These are phyloP conservation scores for Sungouiozyma ichnusensis DNA, from an alignment of 805 yeast genomes.

Conservation along the genomic window DNA sequence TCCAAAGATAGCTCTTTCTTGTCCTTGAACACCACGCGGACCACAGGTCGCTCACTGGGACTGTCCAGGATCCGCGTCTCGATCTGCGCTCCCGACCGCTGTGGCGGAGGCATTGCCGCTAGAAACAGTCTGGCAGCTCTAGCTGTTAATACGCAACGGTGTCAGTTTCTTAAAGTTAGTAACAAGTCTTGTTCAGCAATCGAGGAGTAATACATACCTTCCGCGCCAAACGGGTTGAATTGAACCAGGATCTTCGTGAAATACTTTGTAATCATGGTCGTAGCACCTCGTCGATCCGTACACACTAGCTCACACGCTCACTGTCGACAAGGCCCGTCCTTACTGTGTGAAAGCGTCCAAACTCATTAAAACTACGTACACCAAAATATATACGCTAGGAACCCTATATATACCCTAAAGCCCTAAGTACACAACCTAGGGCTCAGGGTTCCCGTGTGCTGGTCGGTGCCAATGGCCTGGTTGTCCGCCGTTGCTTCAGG, in stretches of 20 bases:
- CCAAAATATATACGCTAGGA: too few species aligned
- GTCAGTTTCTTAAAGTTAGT: too few species aligned
- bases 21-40: slow-evolving; percentile 73
- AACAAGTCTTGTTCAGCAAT: not conserved
- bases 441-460: not conserved
- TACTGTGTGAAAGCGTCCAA: too few species aligned
- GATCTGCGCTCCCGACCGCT: slow-evolving; percentile 49
- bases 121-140: slow-evolving; percentile 72
- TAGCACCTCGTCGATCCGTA: too few species aligned
- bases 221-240: slow-evolving; percentile 67
- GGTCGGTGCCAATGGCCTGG: not conserved
- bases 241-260: slow-evolving; percentile 66
- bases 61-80: slow-evolving; percentile 51
- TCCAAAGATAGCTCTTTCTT: slow-evolving; percentile 59
- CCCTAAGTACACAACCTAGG: too few species aligned
- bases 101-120: slow-evolving; percentile 67
- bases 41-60: slow-evolving; percentile 47
- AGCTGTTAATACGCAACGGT: slow-evolving; percentile 32
- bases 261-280: slow-evolving; percentile 76
- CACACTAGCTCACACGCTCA: too few species aligned
- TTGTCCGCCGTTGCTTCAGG: not conserved
- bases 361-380: not conserved
- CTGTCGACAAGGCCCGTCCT: too few species aligned
- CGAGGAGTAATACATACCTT: slow-evolving; percentile 33
- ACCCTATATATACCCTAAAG: too few species aligned